Base-by-base conservation (phyloP, 2,329 filamentous ascomycete species). In the Aureobasidium musti region DNA sequence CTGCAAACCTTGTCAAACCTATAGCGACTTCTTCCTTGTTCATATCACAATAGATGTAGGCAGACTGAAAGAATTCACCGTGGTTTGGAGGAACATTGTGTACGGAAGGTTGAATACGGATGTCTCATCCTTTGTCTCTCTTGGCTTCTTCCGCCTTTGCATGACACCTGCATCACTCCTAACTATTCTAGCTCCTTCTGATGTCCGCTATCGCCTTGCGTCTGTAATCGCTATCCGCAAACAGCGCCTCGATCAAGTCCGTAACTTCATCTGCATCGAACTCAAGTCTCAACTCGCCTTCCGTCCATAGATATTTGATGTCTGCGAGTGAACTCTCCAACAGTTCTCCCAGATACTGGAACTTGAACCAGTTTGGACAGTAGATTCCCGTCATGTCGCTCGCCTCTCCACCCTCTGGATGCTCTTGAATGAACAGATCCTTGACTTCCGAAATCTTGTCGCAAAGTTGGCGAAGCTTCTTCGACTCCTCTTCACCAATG, bases 301-400 rank as follows among this genome's bases (percentile, higher is more conserved):
- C 86, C 2, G 80, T 81, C 87, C 87, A 89, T 50, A 89, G 74
- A 69, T 84, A 89, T 71, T 84, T 87, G 76, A 89, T 89, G 71
- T 89, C 87, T 23, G 84, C 86, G 19, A 89, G 76, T 57, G 82
- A 86, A 65, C 84, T 84, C 64, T 88, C 87, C 63, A 89, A 73
- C 52, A 89, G 87, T 70, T 88, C 87, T 49, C 82, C 78, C 63
- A 89, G 73, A 70, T 88, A 89, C 73, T 87, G 86, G 72, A 89
- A 88, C 68, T 86, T 86, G 69, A 89, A 79, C 87, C 87, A 89
- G 69, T 83, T 84, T 4, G 83, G 81, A 54, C 85, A 84, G 69
- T 89, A 89, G 11, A 88, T 79, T 28, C 84, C 84, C 4, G 84
- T 86, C 78, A 86, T 84, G 47, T 82, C 80, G 26, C 71, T 69